These are phyloP conservation scores for Dendrocalamus sinicus DNA, from an alignment of 176 grass and related monocot genomes.

Conservation along the genomic window DNA sequence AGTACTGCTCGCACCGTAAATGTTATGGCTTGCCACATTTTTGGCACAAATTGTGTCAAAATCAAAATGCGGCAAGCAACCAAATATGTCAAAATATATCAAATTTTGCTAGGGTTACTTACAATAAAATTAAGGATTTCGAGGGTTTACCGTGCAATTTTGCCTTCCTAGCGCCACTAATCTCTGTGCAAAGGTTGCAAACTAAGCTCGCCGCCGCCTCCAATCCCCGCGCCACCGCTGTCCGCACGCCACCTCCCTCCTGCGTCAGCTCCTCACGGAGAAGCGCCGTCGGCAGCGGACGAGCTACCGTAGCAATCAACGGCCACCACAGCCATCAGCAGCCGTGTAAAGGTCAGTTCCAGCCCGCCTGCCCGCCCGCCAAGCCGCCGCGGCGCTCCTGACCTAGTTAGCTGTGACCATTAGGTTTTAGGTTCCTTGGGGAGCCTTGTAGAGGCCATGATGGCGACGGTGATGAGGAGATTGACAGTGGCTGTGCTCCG, in stretches of 20 bases:
- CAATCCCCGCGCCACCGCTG: neutral
- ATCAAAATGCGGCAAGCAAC: neutral
- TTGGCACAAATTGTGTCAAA: neutral
- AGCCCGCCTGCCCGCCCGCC: too few species aligned
- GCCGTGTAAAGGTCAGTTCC: conserved; percentile 17
- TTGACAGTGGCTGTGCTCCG: conserved; percentile 28
- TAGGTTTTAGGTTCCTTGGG: neutral
- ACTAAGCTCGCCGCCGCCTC: neutral
- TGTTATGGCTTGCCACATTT: neutral
- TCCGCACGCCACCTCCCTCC: neutral
- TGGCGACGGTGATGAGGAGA: conserved; percentile 6
- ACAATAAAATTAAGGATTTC: neutral
- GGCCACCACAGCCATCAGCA: neutral
- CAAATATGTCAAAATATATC: neutral
- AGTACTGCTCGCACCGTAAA: too few species aligned
- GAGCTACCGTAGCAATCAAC: neutral
- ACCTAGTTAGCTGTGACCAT: neutral
- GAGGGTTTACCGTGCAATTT: neutral
- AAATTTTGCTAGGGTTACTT: neutral
- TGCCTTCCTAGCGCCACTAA: neutral
- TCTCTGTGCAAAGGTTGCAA: neutral
- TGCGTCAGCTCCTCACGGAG: conserved; percentile 1
- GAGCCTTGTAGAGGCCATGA: conserved; percentile 14
- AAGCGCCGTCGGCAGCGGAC: neutral
- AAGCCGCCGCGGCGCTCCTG: neutral